phyloP scores from a whole-genome alignment of 805 yeast genomes.

The Hanseniaspora nectarophila region DNA sequence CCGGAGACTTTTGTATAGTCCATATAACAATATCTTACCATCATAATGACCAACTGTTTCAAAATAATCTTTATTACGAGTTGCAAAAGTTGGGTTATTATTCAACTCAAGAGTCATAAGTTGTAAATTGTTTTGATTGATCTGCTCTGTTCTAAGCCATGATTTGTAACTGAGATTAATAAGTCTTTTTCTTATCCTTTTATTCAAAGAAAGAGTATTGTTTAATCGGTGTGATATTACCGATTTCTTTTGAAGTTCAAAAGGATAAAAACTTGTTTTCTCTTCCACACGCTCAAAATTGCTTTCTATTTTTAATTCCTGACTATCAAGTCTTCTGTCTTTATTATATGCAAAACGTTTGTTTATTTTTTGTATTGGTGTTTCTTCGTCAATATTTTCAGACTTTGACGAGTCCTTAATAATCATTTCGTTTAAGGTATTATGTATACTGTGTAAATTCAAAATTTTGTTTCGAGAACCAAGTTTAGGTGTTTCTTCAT shows the following conservation, averaged over 20 bases:
- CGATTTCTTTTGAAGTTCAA: not conserved
- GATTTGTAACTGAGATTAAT: not conserved
- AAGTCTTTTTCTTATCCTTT: not conserved
- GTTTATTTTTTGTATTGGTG: not conserved
- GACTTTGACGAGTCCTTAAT: not conserved
- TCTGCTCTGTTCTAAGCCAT: constrained; percentile 2
- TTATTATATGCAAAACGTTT: not conserved
- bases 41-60: not conserved
- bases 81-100: not conserved
- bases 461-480: not conserved
- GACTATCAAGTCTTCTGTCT: not conserved
- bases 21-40: constrained; percentile 2
- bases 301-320: not conserved
- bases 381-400: not conserved
- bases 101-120: too few relatives aligned
- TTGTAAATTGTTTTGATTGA: too few relatives aligned
- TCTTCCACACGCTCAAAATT: not conserved
- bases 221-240: not conserved
- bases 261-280: not conserved
- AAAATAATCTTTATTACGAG: too few relatives aligned
- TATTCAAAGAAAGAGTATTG: not conserved
- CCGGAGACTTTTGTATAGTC: not conserved
- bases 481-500: not conserved
- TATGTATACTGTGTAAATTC: not conserved
- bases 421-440: not conserved